Base-by-base conservation (phyloP, 1,284 basidiomycete genomes). In the Microbotryomycetes sp. region DNA sequence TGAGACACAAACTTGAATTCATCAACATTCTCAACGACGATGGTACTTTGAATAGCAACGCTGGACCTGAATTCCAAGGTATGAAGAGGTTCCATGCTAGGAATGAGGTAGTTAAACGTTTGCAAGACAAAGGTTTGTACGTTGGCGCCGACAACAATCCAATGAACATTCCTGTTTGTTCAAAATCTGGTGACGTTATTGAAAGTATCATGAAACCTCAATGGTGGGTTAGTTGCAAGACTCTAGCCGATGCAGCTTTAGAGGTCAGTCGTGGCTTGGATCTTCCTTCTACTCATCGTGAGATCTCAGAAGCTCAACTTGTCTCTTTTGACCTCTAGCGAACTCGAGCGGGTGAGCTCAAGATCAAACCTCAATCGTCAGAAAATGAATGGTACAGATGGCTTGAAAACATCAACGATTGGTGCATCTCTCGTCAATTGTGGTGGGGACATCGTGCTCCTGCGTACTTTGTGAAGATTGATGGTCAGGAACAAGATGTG, bases 391-490 rank as follows among this genome's bases (percentile, higher is more conserved):
- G 94, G 92, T 93, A 88, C 76, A 83, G 91, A 63, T 98, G 96
- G 96, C 81, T 98, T 65, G 92, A 94, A 70, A 85, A 84, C 71
- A 92, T 97, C 70, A 92, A 97, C 77, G 96, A 98, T 75, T 98
- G 96, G 96, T 99, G 96, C 79, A 89, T 98, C 71, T 97, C 93
- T 7, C 88, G 96, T 63, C 96, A 98, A 75, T 82, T 98, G 15
- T 98, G 96, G 96, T 99, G 94, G 94, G 94, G 96, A 54, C 96
- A 99, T 76, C 84, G 94, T 65, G 89, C 86, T 75, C 96, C 96
- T 7, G 96, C 92, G 0, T 98, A 97, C 79, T 88, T 93, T 70
- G 86, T 97, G 61, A 82, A 84, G 60, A 84, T 97, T 64, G 88
- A 94, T 66, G 93, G 91, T 19, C 77, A 82, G 68, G 79, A 82